These are phyloP conservation scores for Danielia reshetovae DNA, from an alignment of 805 yeast species.

Conservation along the genomic window DNA sequence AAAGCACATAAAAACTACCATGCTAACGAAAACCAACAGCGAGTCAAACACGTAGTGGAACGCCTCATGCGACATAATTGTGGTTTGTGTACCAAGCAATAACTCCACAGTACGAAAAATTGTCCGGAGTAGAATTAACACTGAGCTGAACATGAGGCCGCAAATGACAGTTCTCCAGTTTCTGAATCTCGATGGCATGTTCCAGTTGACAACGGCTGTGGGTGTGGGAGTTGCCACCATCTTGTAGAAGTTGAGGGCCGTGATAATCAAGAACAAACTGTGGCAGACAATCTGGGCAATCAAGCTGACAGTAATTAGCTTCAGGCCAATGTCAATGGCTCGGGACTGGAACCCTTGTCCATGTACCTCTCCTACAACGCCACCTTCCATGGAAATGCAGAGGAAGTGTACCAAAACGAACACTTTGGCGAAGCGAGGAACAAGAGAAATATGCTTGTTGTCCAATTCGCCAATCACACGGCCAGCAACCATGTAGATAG, in stretches of 20 bases:
- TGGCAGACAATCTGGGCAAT: conserved; percentile 26
- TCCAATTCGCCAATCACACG: conserved; percentile 16
- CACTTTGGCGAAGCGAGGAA: conserved; percentile 20
- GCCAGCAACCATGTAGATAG: conserved; percentile 29
- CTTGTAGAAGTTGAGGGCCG: conserved; percentile 10
- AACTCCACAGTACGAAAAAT: conserved; percentile 28
- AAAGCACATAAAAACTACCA: background rate
- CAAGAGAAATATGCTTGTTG: conserved; percentile 14
- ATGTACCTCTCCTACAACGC: too few species aligned
- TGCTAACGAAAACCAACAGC: conserved; percentile 18
- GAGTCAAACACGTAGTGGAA: conserved; percentile 26
- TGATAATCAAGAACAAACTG: conserved; percentile 21
- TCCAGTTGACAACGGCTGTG: background rate
- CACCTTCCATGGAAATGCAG: conserved; percentile 24
- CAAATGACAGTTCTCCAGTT: conserved; percentile 8
- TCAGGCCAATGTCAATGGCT: conserved; percentile 16
- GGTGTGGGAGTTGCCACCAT: background rate
- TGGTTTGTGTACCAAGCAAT: conserved; percentile 24
- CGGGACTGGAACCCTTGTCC: too few species aligned
- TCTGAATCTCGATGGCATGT: background rate
- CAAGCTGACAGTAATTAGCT: conserved; percentile 24
- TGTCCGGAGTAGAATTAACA: conserved; percentile 26
- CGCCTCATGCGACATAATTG: conserved; percentile 20
- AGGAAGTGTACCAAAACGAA: conserved; percentile 29
- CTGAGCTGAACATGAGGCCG: conserved; percentile 6